Percentiles rank a stretch among this genome's conserved stretches.
phyloP scores from a whole-genome alignment of 768 basidiomycete species.

The Psilocybe cubensis region DNA sequence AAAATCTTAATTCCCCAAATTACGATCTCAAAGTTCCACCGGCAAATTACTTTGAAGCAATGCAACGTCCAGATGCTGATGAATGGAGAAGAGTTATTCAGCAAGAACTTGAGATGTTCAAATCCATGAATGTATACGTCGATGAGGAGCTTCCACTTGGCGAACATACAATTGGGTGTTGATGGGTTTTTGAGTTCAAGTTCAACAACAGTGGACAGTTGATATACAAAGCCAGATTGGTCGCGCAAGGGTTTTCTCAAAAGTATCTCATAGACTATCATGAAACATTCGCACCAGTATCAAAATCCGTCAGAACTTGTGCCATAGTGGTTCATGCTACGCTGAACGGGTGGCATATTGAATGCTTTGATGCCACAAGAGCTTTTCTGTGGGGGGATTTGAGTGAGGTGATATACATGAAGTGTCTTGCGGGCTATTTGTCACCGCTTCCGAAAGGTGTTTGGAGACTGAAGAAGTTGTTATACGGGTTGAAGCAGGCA shows the following conservation, averaged over 20 bases:
- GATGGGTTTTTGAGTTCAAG: too few species aligned
- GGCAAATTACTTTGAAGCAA: neutral
- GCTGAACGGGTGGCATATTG: conserved; percentile 8
- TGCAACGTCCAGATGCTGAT: neutral
- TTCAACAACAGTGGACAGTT: too few species aligned
- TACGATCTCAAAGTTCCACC: neutral
- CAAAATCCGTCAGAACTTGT: conserved; percentile 21
- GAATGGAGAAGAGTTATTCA: neutral
- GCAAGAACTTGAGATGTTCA: too few species aligned
- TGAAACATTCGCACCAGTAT: conserved; percentile 37
- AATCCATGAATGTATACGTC: too few species aligned
- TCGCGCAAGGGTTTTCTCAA: too few species aligned
- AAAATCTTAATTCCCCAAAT: neutral
- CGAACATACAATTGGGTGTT: too few species aligned
- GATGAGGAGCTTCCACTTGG: too few species aligned
- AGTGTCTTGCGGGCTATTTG: conserved; percentile 5
- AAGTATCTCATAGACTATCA: too few species aligned
- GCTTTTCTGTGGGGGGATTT: conserved; percentile 17
- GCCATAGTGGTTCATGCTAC: conserved; percentile 27
- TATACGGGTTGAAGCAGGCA: conserved; percentile 23
- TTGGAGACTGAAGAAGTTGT: conserved; percentile 10
- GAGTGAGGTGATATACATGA: conserved; percentile 13
- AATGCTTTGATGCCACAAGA: conserved; percentile 11
- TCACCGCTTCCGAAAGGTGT: neutral
- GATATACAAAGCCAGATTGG: too few species aligned